Evolutionary conservation across 306 rosid genomes (phyloP).

Genomic region (Prunus dulcis): DNA sequence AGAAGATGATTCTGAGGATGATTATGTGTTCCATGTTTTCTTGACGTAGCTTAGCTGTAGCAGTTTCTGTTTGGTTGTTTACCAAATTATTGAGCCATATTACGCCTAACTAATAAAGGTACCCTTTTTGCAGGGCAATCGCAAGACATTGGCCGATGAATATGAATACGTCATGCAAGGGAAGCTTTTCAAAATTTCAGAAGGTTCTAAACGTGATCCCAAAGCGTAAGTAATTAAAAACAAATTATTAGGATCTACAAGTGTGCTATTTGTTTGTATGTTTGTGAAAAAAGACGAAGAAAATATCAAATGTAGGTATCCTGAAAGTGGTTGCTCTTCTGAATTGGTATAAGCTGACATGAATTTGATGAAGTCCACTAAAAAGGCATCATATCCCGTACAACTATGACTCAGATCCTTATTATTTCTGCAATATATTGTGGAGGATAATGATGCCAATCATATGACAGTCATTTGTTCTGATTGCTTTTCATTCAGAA

Average conservation of each 20-base stretch:
- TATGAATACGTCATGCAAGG: slow-evolving; percentile 94
- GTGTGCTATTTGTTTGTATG: background rate
- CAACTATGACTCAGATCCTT: background rate
- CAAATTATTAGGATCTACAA: slow-evolving; percentile 2
- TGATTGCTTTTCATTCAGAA: background rate
- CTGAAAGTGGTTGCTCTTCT: background rate
- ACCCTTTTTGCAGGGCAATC: slow-evolving; percentile 42
- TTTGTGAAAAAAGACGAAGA: background rate
- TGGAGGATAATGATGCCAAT: background rate
- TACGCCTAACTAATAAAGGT: background rate
- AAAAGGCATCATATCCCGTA: background rate
- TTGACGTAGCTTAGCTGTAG: background rate
- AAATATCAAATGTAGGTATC: background rate
- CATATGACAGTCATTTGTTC: background rate
- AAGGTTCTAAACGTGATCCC: slow-evolving; percentile 62
- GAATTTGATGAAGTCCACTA: background rate
- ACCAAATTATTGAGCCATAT: background rate
- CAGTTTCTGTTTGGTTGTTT: background rate
- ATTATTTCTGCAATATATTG: background rate
- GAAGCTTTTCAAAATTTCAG: slow-evolving; percentile 74
- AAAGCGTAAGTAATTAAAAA: slow-evolving; percentile 56
- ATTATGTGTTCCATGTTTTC: background rate
- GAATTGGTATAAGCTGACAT: background rate
- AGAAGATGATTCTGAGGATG: background rate
- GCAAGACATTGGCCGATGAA: slow-evolving; percentile 76